Conservation (phyloP, 2,329 filamentous ascomycete species). For the Cordyceps pruinosa region DNA sequence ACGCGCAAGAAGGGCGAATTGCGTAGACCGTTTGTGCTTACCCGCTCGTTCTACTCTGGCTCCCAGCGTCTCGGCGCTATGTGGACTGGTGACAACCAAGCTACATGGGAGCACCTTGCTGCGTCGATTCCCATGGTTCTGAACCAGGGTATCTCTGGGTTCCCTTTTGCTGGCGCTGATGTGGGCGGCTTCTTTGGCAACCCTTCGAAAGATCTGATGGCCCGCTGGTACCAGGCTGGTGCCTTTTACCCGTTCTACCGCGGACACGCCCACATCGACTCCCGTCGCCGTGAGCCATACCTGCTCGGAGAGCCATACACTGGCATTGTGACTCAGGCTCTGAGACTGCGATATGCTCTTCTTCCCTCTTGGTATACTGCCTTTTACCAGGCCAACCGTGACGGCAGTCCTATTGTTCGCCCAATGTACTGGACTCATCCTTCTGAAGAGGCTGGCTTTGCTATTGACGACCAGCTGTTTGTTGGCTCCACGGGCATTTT, state of each 20-base stretch:
- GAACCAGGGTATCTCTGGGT: slow-evolving; percentile 86
- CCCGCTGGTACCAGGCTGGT: slow-evolving; percentile 93
- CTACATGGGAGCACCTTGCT: slow-evolving; percentile 85
- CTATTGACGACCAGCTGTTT: slow-evolving; percentile 88
- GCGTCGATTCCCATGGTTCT: slow-evolving; percentile 88
- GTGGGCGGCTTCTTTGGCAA: slow-evolving; percentile 98
- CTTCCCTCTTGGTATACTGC: slow-evolving; percentile 95
- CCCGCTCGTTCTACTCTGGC: slow-evolving; percentile 85
- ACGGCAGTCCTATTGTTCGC: slow-evolving; percentile 79
- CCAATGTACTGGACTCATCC: slow-evolving; percentile 94
- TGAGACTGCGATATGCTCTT: slow-evolving; percentile 82
- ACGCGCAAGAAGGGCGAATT: slow-evolving; percentile 80
- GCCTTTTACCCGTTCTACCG: slow-evolving; percentile 99
- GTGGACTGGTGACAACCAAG: slow-evolving; percentile 99
- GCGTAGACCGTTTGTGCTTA: slow-evolving; percentile 84
- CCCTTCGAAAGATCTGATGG: slow-evolving; percentile 82
- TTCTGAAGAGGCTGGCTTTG: slow-evolving; percentile 76
- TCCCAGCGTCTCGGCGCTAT: slow-evolving; percentile 87
- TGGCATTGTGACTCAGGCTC: slow-evolving; percentile 76
- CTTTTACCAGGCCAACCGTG: slow-evolving; percentile 79
- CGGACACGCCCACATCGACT: slow-evolving; percentile 92
- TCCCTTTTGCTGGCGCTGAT: slow-evolving; percentile 89
- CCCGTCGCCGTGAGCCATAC: slow-evolving; percentile 89
- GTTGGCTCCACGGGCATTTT: slow-evolving; percentile 81
- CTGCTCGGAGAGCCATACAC: slow-evolving; percentile 78